Percentiles rank a stretch among this genome's conserved stretches.
phyloP scores from a whole-genome alignment of 768 basidiomycete genomes.

The Termitomyces sp. region DNA sequence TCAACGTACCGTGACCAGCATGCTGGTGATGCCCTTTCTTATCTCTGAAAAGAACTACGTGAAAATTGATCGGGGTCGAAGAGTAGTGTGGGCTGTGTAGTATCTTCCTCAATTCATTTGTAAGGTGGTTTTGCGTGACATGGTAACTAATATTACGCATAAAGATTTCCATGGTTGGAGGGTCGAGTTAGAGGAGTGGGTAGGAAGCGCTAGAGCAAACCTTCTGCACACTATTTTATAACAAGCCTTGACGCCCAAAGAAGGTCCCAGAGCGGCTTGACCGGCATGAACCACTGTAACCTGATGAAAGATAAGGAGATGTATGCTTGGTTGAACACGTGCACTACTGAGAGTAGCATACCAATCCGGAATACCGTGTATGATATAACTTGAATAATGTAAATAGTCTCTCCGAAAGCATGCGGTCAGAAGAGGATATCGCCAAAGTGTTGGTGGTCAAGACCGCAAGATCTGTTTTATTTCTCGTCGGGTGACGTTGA shows the following conservation, averaged over 20 bases:
- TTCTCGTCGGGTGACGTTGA: slow-evolving; percentile 54
- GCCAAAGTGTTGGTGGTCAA: neutral
- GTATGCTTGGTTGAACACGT: neutral
- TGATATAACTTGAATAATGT: neutral
- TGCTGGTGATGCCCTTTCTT: slow-evolving; percentile 25
- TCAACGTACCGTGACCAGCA: slow-evolving; percentile 39
- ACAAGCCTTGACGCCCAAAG: neutral
- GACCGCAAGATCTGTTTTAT: slow-evolving; percentile 44
- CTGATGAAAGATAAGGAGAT: neutral
- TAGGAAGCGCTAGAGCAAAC: neutral
- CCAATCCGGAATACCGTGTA: neutral
- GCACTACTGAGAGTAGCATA: neutral
- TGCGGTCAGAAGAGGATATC: too few species aligned
- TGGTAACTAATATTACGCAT: slow-evolving; percentile 31
- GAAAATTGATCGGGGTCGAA: slow-evolving; percentile 41
- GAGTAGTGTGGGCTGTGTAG: slow-evolving; percentile 41
- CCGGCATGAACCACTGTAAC: neutral
- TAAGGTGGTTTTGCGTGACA: slow-evolving; percentile 24
- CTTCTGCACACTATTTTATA: neutral
- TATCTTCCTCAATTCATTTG: slow-evolving; percentile 30
- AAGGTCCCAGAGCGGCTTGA: neutral
- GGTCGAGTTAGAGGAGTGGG: slow-evolving; percentile 1
- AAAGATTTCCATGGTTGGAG: slow-evolving; percentile 33
- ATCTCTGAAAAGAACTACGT: slow-evolving; percentile 41
- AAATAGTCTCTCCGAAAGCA: neutral